Evolutionary conservation across 78 protist species (phyloP), one percentile per base, ranked within the genome.

Genomic region (Dictyostelium firmibasis): DNA sequence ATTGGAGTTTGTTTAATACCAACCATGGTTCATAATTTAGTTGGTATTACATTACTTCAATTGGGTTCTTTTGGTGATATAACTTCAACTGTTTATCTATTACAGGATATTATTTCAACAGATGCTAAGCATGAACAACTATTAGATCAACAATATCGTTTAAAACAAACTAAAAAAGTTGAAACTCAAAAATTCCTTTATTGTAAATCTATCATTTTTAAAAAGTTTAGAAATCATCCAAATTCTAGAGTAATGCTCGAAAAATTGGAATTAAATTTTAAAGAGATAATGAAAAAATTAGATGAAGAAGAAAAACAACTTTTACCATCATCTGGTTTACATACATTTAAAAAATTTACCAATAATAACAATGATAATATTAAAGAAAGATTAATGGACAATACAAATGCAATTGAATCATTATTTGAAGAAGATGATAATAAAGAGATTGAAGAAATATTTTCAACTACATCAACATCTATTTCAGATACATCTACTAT

Each of bases 1-100:
- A 35, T 82, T 57, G 86, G 86, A 6, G 50, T 29, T 82, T 50
- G 67, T 82, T n/a, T 82, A 43, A 20, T 82, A 3, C 86, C 86
- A 57, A 44, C 67, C 1, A 27, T 35, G 0, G 13, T 20, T 60
- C 35, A 35, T 9, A 82, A 29, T 20, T 29, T 35, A 35, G 38
- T 82, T 57, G 86, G 86, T 20, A 35, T 82, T 16, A 33, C 86
- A 18, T 10, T 82, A 9, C 25, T 82, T 31, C 86, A 82, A 82
- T 29, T 82, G 53, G 67, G 38, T 23, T 16, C 29, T 10, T 82
- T 57, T 82, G 86, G 86, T 60, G 86, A 82, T 33, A 60, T 82
- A 10, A 57, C 86, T 0, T 18, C 75, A 25, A 82, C 76, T 0
- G 64, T 38, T 8, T 82, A 82, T 60, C 5, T 57, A n/a, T 20